A percentile compares a stretch with the other conserved stretches of the same genome.
phyloP scores from a whole-genome alignment of 2,329 filamentous ascomycete genomes.

The Fusarium sp. region DNA sequence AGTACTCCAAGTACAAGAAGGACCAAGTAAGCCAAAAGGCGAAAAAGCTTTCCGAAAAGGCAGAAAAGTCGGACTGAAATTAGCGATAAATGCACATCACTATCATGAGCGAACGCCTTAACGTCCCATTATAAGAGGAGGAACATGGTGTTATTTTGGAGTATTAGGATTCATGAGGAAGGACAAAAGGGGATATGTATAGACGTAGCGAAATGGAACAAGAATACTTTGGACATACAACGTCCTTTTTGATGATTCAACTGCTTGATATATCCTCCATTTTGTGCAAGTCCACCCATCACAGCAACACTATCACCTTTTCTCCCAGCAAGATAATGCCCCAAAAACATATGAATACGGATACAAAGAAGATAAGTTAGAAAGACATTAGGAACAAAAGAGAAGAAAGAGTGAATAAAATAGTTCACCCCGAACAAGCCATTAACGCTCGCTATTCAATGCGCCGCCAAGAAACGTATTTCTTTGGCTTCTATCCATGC shows the following conservation, averaged over 20 bases:
- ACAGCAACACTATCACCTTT: not conserved
- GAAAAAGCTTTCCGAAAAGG: constrained; percentile 35
- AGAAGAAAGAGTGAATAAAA: constrained; percentile 27
- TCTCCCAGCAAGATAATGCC: constrained; percentile 6
- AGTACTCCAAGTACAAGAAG: constrained; percentile 73
- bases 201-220: constrained; percentile 26
- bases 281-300: constrained; percentile 23
- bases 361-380: constrained; percentile 25
- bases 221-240: constrained; percentile 1
- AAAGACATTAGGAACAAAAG: constrained; percentile 23
- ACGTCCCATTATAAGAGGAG: constrained; percentile 6
- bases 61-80: constrained; percentile 36
- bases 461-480: constrained; percentile 46
- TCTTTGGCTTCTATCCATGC: constrained; percentile 37
- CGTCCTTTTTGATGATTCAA: constrained; percentile 24
- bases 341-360: constrained; percentile 27
- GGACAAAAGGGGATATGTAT: constrained; percentile 12
- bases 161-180: constrained; percentile 14
- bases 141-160: constrained; percentile 20
- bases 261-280: constrained; percentile 21
- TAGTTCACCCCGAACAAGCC: constrained; percentile 36
- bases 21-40: constrained; percentile 50
- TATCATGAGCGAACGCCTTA: not conserved
- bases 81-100: not conserved
- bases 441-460: constrained; percentile 47